phyloP scores from a whole-genome alignment of 1,284 basidiomycete genomes.

The Rhodotorula glutinis region DNA sequence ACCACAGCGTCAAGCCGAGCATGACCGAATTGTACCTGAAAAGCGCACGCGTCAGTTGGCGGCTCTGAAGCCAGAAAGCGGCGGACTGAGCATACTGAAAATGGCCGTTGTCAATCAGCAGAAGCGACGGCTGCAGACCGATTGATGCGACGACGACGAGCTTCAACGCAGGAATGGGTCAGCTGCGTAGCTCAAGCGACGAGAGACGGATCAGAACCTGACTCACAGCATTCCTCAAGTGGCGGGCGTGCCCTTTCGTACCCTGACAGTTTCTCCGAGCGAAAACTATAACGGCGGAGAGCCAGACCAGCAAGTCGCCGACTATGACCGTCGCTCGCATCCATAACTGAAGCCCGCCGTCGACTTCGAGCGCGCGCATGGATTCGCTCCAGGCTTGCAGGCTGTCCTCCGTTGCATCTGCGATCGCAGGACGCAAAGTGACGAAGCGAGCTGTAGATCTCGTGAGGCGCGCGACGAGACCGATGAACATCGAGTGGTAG shows the following conservation, averaged over 20 bases:
- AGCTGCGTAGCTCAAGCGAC: not conserved
- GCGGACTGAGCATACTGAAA: constrained; percentile 63
- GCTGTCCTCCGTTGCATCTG: constrained; percentile 12
- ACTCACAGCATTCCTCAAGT: too few relatives aligned
- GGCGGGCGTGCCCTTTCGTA: not conserved
- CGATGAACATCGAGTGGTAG: constrained; percentile 77
- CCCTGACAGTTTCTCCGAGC: constrained; percentile 59
- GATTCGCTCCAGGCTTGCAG: constrained; percentile 24
- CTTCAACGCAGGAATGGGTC: constrained; percentile 50
- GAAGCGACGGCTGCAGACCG: constrained; percentile 74
- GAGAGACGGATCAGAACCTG: too few relatives aligned
- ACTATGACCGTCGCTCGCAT: constrained; percentile 74
- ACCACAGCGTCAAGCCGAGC: constrained; percentile 72
- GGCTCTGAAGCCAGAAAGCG: not conserved
- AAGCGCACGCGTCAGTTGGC: too few relatives aligned
- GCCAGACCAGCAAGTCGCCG: constrained; percentile 68
- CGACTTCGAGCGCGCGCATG: constrained; percentile 28
- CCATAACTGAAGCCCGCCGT: constrained; percentile 61
- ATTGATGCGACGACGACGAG: constrained; percentile 68
- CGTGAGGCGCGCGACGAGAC: constrained; percentile 54
- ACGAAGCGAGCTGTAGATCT: constrained; percentile 28
- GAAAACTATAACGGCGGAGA: constrained; percentile 62
- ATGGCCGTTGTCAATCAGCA: constrained; percentile 85
- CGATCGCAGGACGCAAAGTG: constrained; percentile 29
- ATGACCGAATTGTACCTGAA: constrained; percentile 72